A percentile compares a stretch with the other conserved stretches of the same genome.
phyloP scores from a whole-genome alignment of 2,329 filamentous ascomycete species.

The Talaromyces pinophilus region DNA sequence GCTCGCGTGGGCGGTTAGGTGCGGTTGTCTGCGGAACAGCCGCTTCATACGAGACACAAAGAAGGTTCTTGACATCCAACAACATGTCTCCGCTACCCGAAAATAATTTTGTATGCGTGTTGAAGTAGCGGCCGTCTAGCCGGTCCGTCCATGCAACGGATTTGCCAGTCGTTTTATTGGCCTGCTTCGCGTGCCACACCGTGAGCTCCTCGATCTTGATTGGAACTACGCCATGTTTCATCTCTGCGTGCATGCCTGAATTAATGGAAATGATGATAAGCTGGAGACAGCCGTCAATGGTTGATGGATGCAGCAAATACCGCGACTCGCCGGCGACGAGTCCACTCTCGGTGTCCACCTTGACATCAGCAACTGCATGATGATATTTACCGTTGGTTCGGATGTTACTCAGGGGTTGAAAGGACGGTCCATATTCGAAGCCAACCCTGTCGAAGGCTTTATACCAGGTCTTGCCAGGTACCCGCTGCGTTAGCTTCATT shows the following conservation, averaged over 20 bases:
- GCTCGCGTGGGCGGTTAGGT: no score
- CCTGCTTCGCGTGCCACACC: not conserved
- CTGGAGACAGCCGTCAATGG: conserved; percentile 27
- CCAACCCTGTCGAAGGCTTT: conserved; percentile 10
- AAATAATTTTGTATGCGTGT: no score
- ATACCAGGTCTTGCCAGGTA: conserved; percentile 20
- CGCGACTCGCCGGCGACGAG: conserved; percentile 22
- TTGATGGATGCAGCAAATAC: conserved; percentile 5
- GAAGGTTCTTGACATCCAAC: no score
- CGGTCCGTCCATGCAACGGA: conserved; percentile 17
- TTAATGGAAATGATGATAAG: conserved; percentile 27
- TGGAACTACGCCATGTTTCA: conserved; percentile 26
- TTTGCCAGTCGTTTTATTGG: not conserved
- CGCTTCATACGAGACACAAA: no score
- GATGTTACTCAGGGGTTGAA: conserved; percentile 3
- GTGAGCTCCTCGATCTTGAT: conserved; percentile 25
- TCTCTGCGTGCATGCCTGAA: conserved; percentile 20
- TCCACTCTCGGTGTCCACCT: not conserved
- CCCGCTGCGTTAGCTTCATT: not conserved
- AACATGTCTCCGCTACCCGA: no score
- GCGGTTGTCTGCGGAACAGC: no score
- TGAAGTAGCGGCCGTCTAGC: no score
- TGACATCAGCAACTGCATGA: not conserved
- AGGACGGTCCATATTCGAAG: conserved; percentile 25
- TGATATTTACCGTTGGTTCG: not conserved